These are phyloP conservation scores for Saksenaea oblongispora DNA, from an alignment of 371 early-diverging fungal species.

Conservation along the genomic window DNA sequence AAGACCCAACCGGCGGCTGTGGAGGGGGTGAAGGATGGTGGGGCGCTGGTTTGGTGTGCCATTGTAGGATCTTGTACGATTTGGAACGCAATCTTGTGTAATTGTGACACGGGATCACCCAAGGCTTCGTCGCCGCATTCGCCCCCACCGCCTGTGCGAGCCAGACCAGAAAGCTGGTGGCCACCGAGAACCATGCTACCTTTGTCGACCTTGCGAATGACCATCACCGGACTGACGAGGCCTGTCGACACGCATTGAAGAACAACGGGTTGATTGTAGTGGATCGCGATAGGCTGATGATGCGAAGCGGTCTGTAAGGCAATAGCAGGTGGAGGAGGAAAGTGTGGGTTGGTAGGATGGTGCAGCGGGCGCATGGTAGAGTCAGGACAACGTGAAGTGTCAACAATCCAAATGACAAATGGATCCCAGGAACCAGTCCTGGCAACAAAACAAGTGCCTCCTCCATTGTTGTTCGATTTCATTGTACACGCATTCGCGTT, in stretches of 20 bases:
- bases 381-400: constrained; percentile 40
- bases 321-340: constrained; percentile 61
- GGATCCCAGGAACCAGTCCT: constrained; percentile 76
- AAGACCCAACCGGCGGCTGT: constrained; percentile 22
- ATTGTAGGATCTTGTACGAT: constrained; percentile 46
- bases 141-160: constrained; percentile 31
- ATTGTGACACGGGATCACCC: constrained; percentile 71
- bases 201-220: constrained; percentile 74
- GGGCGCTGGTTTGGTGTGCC: constrained; percentile 23
- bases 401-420: constrained; percentile 77
- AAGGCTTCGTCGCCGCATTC: constrained; percentile 54
- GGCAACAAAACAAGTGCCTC: constrained; percentile 63
- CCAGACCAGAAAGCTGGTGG: constrained; percentile 46
- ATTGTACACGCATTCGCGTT: constrained; percentile 38
- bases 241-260: constrained; percentile 77
- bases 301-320: constrained; percentile 44
- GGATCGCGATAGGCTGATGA: constrained; percentile 60
- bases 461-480: constrained; percentile 46
- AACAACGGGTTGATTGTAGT: constrained; percentile 77
- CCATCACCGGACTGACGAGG: constrained; percentile 73
- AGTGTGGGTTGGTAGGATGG: constrained; percentile 21
- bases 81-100: constrained; percentile 86
- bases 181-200: constrained; percentile 75
- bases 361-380: constrained; percentile 7
- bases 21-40: constrained; percentile 14